Percentiles rank a stretch among this genome's conserved stretches.
phyloP scores from a whole-genome alignment of 805 yeast species.

The Aciculoconidium aculeatum region DNA sequence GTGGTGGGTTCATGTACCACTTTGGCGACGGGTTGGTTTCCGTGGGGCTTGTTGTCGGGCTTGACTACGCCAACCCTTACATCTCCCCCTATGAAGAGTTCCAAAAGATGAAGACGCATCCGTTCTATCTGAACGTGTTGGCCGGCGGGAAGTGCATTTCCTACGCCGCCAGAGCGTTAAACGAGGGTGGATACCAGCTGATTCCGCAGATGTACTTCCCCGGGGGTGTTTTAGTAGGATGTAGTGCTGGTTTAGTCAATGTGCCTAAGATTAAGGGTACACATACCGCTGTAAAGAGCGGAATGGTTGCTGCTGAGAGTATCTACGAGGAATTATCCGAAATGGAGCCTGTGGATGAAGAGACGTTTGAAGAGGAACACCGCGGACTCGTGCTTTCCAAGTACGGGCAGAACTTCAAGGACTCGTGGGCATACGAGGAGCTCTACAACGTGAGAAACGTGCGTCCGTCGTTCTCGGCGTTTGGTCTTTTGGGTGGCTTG shows the following conservation, averaged over 20 bases:
- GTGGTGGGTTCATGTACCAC: conserved; percentile 97
- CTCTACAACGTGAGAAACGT: conserved; percentile 80
- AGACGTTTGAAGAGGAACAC: conserved; percentile 35
- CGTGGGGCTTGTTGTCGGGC: conserved; percentile 90
- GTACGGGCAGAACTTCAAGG: conserved; percentile 60
- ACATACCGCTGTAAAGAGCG: conserved; percentile 95
- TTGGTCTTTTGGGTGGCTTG: conserved; percentile 81
- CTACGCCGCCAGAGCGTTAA: conserved; percentile 93
- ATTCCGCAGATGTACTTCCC: conserved; percentile 90
- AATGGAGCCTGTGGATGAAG: conserved; percentile 42
- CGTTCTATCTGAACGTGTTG: conserved; percentile 66
- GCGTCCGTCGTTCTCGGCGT: conserved; percentile 81
- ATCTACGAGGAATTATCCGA: conserved; percentile 45
- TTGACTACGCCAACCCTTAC: conserved; percentile 94
- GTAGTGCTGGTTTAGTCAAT: conserved; percentile 93
- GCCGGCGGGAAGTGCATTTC: conserved; percentile 90
- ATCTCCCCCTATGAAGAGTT: conserved; percentile 94
- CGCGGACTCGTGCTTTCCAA: conserved; percentile 1
- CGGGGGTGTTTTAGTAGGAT: conserved; percentile 94
- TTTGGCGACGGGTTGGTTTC: conserved; percentile 90
- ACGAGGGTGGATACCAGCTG: conserved; percentile 95
- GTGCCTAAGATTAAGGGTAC: conserved; percentile 98
- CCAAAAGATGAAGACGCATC: conserved; percentile 90
- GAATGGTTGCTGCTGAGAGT: conserved; percentile 89
- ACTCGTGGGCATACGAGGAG: conserved; percentile 86